A percentile compares a stretch with the other conserved stretches of the same genome.
Conservation (phyloP, 495 filamentous ascomycete species). For the Penicillium nucicola region DNA sequence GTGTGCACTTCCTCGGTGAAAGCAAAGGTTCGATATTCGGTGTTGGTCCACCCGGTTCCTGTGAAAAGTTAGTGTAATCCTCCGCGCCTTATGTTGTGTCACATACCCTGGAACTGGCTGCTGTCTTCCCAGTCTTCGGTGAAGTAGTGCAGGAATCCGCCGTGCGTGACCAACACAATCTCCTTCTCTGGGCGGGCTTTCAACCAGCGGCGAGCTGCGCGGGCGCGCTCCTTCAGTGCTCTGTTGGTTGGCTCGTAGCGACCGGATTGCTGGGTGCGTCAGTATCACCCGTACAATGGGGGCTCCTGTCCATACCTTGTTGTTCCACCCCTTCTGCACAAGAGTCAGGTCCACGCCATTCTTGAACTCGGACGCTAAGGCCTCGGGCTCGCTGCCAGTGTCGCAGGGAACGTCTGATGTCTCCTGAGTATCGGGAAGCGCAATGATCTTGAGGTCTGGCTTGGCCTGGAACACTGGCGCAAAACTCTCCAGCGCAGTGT, state of each 20-base stretch:
- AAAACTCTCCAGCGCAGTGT: constrained; percentile 75
- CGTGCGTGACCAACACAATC: constrained; percentile 74
- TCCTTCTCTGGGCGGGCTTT: constrained; percentile 51
- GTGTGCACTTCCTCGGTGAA: constrained; percentile 52
- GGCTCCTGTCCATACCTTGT: constrained; percentile 44
- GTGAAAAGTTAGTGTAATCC: background rate
- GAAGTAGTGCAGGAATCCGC: constrained; percentile 71
- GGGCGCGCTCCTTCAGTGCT: constrained; percentile 62
- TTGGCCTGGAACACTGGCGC: constrained; percentile 45
- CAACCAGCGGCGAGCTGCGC: constrained; percentile 64
- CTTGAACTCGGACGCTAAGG: constrained; percentile 62
- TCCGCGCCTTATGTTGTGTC: background rate
- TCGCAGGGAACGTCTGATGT: constrained; percentile 75
- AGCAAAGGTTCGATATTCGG: constrained; percentile 72
- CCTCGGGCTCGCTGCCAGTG: constrained; percentile 57
- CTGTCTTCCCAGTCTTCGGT: constrained; percentile 78
- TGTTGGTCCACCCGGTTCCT: constrained; percentile 84
- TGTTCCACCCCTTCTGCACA: constrained; percentile 66
- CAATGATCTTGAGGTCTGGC: constrained; percentile 55
- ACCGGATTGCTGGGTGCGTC: constrained; percentile 21
- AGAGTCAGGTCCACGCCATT: constrained; percentile 60
- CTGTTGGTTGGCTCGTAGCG: constrained; percentile 56
- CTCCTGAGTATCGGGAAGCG: constrained; percentile 81
- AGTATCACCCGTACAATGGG: background rate
- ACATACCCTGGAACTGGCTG: constrained; percentile 51